Evolutionary conservation across 805 yeast species (phyloP).

Genomic region (Candida germanica): DNA sequence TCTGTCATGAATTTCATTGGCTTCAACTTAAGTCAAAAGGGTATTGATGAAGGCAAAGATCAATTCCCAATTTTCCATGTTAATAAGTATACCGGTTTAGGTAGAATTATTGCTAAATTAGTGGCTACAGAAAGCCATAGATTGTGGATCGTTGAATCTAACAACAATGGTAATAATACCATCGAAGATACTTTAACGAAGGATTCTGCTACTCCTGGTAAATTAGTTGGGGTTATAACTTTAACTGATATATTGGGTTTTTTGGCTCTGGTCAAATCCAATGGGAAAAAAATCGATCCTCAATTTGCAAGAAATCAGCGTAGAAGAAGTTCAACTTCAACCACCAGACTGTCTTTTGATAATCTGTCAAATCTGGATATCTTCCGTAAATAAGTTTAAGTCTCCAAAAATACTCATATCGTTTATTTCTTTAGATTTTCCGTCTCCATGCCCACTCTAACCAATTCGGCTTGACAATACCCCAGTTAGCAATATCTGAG

Average conservation of each 20-base stretch:
- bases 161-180: slow-evolving; percentile 4
- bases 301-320: slow-evolving; percentile 84
- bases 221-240: slow-evolving; percentile 85
- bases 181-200: slow-evolving; percentile 16
- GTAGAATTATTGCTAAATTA: slow-evolving; percentile 86
- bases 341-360: slow-evolving; percentile 17
- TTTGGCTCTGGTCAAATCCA: slow-evolving; percentile 61
- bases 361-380: slow-evolving; percentile 9
- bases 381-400: slow-evolving; percentile 5
- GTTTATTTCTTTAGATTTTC: neutral
- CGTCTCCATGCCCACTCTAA: neutral
- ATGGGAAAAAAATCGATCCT: slow-evolving; percentile 78
- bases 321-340: slow-evolving; percentile 53
- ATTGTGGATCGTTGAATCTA: slow-evolving; percentile 68
- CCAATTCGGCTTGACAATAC: neutral
- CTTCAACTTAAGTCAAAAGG: slow-evolving; percentile 81
- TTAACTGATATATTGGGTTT: slow-evolving; percentile 85
- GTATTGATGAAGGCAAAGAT: slow-evolving; percentile 91
- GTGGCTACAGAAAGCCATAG: slow-evolving; percentile 95
- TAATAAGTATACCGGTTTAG: slow-evolving; percentile 71
- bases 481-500: too few relatives aligned
- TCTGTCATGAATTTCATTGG: slow-evolving; percentile 86
- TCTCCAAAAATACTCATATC: neutral
- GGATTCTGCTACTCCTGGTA: slow-evolving; percentile 60
- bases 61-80: slow-evolving; percentile 97